Percentiles rank a stretch among this genome's conserved stretches.
Evolutionary conservation across 1,139 yeast genomes (phyloP).

Genomic region (Diutina neorugosa): DNA sequence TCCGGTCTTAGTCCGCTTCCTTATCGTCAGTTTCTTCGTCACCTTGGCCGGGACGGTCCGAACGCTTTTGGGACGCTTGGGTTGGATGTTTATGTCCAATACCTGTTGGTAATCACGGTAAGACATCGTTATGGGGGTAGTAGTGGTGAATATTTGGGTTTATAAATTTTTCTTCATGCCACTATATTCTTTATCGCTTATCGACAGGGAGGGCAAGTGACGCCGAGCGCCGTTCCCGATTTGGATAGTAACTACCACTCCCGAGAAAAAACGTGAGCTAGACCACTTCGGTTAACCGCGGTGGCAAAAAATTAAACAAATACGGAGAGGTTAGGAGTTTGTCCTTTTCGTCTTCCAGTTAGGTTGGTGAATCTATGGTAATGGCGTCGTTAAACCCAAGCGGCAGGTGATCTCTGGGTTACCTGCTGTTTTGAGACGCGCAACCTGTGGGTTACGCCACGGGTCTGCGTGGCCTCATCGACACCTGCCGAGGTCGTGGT

Average conservation of each 20-base stretch:
- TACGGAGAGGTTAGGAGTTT: background rate
- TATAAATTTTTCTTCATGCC: constrained; percentile 1
- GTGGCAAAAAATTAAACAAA: background rate
- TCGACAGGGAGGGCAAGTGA: background rate
- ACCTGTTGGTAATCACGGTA: constrained; percentile 3
- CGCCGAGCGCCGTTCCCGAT: constrained; percentile 1
- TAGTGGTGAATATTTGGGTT: background rate
- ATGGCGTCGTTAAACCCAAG: background rate
- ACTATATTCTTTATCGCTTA: background rate
- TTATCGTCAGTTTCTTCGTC: constrained; percentile 1
- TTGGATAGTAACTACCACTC: background rate
- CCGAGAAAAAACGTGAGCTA: background rate
- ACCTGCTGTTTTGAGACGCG: background rate
- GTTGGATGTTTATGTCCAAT: background rate
- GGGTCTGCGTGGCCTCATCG: background rate
- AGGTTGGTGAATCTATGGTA: no score
- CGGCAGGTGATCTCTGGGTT: background rate
- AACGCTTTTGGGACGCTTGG: background rate
- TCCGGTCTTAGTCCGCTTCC: constrained; percentile 4
- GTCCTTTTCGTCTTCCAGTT: no score
- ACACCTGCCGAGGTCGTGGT: background rate
- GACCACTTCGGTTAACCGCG: background rate
- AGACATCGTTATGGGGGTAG: background rate
- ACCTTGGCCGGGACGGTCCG: background rate
- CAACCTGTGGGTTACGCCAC: background rate